Evolutionary conservation across 2,329 filamentous ascomycete genomes (phyloP).

Genomic region (Sarocladiaceae sp.): DNA sequence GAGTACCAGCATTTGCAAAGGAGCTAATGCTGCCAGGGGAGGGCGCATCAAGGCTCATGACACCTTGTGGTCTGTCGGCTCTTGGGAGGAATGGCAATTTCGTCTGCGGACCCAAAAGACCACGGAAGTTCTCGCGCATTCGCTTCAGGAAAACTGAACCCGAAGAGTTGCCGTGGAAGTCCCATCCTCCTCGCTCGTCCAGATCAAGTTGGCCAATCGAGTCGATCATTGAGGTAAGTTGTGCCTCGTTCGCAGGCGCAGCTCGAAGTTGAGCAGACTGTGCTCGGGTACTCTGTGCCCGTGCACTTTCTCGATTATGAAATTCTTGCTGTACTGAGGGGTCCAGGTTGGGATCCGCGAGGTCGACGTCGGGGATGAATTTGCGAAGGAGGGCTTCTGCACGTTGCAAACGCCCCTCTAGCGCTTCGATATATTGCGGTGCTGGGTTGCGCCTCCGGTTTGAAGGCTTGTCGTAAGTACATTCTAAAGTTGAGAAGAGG

Average conservation of each 20-base stretch:
- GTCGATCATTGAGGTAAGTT: constrained; percentile 92
- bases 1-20: constrained; percentile 45
- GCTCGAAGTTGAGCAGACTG: constrained; percentile 39
- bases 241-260: constrained; percentile 56
- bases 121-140: constrained; percentile 83
- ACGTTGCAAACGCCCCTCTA: constrained; percentile 78
- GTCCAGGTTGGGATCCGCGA: constrained; percentile 82
- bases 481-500: constrained; percentile 66
- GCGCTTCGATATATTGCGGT: constrained; percentile 86
- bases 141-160: constrained; percentile 83
- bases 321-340: constrained; percentile 68
- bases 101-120: constrained; percentile 63
- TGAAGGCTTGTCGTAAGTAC: constrained; percentile 92
- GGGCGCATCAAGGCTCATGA: constrained; percentile 63
- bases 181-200: constrained; percentile 87
- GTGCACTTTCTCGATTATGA: constrained; percentile 49
- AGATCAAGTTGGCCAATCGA: constrained; percentile 87
- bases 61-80: constrained; percentile 42
- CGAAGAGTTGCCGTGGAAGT: constrained; percentile 92
- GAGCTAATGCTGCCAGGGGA: constrained; percentile 54
- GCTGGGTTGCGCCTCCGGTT: constrained; percentile 87
- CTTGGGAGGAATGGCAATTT: constrained; percentile 55
- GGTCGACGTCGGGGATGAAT: constrained; percentile 77
- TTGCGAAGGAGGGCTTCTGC: constrained; percentile 76
- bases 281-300: constrained; percentile 39